Conservation (phyloP, 176 grass and related monocot species). For the Phoenix roebelenii region DNA sequence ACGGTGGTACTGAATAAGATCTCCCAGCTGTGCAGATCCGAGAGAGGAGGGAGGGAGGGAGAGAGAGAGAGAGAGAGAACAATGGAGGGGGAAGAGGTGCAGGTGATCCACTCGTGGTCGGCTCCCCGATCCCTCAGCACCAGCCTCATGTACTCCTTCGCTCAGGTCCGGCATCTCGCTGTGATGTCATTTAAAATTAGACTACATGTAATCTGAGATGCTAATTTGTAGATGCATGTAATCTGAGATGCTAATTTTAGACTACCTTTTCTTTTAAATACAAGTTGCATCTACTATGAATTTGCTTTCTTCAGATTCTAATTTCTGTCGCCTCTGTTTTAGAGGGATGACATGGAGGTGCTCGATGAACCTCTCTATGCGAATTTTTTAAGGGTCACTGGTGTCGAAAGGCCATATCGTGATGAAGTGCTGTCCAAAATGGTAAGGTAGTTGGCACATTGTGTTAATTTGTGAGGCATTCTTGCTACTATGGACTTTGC, state of each 20-base stretch:
- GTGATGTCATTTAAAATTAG: neutral
- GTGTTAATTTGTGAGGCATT: too few relatives aligned
- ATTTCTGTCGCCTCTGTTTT: neutral
- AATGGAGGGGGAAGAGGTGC: conserved; percentile 31
- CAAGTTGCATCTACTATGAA: neutral
- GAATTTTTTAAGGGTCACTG: conserved; percentile 58
- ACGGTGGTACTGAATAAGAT: too few relatives aligned
- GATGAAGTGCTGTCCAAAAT: conserved; percentile 64
- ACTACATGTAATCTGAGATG: too few relatives aligned
- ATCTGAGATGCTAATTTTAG: neutral
- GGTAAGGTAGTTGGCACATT: conserved; percentile 24
- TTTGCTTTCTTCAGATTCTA: neutral
- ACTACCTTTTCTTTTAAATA: neutral
- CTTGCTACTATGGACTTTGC: too few relatives aligned
- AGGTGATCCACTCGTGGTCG: conserved; percentile 95
- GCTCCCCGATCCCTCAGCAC: conserved; percentile 90
- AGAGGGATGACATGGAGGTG: conserved; percentile 90
- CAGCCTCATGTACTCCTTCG: conserved; percentile 99
- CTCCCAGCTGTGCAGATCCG: too few relatives aligned
- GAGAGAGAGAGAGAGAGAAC: conserved; percentile 12
- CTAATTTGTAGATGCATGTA: too few relatives aligned
- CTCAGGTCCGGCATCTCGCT: conserved; percentile 40
- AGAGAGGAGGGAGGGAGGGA: neutral
- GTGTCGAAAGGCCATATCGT: conserved; percentile 65
- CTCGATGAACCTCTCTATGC: conserved; percentile 94